Base-by-base conservation (phyloP, 345 rosid genomes). In the Aquilaria sinensis region DNA sequence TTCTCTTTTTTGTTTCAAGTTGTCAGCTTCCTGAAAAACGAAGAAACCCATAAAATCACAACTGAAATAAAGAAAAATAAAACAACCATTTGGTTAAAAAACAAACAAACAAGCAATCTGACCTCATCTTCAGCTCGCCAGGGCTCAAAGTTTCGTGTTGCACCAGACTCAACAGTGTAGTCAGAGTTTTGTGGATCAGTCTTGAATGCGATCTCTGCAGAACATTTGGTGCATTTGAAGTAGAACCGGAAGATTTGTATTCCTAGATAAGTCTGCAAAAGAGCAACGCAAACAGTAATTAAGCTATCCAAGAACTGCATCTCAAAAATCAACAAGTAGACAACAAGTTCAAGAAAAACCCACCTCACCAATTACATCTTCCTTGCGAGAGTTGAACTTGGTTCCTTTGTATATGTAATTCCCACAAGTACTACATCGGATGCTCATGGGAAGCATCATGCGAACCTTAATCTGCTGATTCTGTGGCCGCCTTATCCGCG, bases 401-500 rank as follows among this genome's bases (percentile, higher is more conserved):
- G 97, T 94, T 8, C 97, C 97, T 73, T 83, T 90, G 71, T 86
- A 90, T 67, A 94, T 94, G 72, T 88, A 94, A 41, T 94, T 88
- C 6, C 96, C 96, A 61, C 96, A 88, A 10, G 95, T 88, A 47
- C 77, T 69, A 78, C 97, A 94, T 7, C 96, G 89, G 14, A 94
- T 92, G 74, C 99, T 94, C 99, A 94, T 94, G 0, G 97, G 96
- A 77, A 90, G 90, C 97, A 88, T 94, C 96, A 90, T 90, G 9
- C 97, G 87, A 33, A 90, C 85, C 78, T 94, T 94, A 55, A 90
- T 90, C 71, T 94, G 99, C 62, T 79, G 92, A 51, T 94, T 88
- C 83, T 86, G 90, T 0, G 94, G 95, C 55, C 91, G 75, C 60
- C 88, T 73, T 56, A 68, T 71, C 77, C 96, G 75, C 0, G 89